Percentiles rank a stretch among this genome's conserved stretches.
Conservation (phyloP, 2,329 filamentous ascomycete genomes). For the Aspergillus brasiliensis region DNA sequence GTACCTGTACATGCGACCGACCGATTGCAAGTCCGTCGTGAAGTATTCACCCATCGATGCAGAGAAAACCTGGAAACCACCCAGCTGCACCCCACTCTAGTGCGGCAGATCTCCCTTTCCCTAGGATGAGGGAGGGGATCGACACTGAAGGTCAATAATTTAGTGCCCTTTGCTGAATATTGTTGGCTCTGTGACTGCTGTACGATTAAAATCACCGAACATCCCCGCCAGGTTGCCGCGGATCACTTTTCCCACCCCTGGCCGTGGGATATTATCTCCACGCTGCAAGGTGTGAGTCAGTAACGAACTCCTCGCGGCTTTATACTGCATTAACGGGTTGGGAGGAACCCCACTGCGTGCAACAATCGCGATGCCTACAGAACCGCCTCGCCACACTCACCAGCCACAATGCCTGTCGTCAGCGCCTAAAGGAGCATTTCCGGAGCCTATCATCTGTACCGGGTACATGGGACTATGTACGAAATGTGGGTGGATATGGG, state of each 20-base stretch:
- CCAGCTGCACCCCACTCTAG: conserved; percentile 14
- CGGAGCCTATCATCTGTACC: neutral
- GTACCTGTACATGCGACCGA: neutral
- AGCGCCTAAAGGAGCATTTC: neutral
- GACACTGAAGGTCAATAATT: conserved; percentile 1
- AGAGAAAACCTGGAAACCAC: conserved; percentile 10
- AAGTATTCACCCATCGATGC: conserved; percentile 4
- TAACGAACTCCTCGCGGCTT: neutral
- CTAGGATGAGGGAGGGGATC: neutral
- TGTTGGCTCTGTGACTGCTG: neutral
- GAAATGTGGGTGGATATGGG: conserved; percentile 2
- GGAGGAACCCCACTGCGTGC: too few relatives aligned
- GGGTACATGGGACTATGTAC: conserved; percentile 5
- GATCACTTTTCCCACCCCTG: neutral
- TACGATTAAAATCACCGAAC: conserved; percentile 2
- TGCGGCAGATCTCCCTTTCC: conserved; percentile 14
- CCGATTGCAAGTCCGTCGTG: neutral
- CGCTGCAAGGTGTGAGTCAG: conserved; percentile 6
- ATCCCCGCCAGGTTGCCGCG: neutral
- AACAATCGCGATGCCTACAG: neutral
- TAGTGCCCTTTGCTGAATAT: neutral
- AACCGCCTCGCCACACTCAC: neutral
- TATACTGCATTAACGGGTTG: neutral
- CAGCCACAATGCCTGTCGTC: neutral
- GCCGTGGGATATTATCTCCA: neutral